Conservation (phyloP, 2,329 filamentous ascomycete species). For the Orbilia quercus region DNA sequence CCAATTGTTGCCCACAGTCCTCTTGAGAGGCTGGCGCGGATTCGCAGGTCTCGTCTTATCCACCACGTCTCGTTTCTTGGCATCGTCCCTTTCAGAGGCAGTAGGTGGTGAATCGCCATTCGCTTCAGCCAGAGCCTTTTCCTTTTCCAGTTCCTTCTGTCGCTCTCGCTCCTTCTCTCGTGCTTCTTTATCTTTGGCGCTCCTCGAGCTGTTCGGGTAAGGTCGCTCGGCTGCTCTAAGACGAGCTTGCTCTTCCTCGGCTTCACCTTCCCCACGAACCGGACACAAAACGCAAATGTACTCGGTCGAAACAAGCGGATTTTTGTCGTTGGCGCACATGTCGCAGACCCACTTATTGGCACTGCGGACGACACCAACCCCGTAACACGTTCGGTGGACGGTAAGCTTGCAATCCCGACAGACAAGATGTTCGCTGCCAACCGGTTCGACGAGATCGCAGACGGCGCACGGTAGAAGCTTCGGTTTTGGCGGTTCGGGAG, state of each 20-base stretch:
- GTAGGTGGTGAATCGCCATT: constrained; percentile 55
- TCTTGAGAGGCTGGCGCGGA: constrained; percentile 90
- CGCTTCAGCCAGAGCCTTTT: constrained; percentile 70
- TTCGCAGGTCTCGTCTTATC: constrained; percentile 83
- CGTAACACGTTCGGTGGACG: constrained; percentile 92
- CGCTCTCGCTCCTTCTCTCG: constrained; percentile 81
- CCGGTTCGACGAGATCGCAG: constrained; percentile 78
- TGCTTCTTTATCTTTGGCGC: constrained; percentile 94
- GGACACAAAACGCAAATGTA: constrained; percentile 85
- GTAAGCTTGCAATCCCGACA: constrained; percentile 91
- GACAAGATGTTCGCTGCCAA: constrained; percentile 77
- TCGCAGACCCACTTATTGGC: constrained; percentile 91
- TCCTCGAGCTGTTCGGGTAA: constrained; percentile 75
- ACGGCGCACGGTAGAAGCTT: constrained; percentile 84
- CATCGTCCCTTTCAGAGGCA: constrained; percentile 57
- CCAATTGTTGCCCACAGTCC: constrained; percentile 97
- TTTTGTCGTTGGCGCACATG: constrained; percentile 94
- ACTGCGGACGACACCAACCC: constrained; percentile 76
- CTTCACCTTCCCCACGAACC: constrained; percentile 72
- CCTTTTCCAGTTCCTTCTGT: constrained; percentile 71
- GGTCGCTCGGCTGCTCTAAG: constrained; percentile 58
- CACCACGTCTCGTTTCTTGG: constrained; percentile 68
- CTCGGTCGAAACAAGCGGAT: constrained; percentile 89
- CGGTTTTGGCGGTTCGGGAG: constrained; percentile 81
- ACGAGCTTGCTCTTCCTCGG: constrained; percentile 65